phyloP scores from a whole-genome alignment of 192 early-diverging fungal genomes.

The Oehlia diaphana region DNA sequence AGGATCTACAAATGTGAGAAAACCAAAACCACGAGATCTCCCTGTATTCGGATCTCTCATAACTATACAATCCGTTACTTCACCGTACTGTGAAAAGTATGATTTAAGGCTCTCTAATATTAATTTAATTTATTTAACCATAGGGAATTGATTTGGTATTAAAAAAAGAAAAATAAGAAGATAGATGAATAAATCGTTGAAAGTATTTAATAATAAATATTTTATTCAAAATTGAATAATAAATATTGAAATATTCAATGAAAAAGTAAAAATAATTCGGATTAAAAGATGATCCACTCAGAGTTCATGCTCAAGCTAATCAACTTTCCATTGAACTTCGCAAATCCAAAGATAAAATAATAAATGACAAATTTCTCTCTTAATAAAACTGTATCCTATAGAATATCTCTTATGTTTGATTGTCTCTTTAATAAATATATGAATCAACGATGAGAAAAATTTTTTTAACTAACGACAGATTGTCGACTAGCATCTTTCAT shows the following conservation, averaged over 20 bases:
- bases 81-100: slow-evolving; percentile 74
- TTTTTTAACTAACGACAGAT: background rate
- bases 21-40: slow-evolving; percentile 76
- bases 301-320: background rate
- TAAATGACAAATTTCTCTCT: background rate
- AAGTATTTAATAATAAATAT: slow-evolving; percentile 14
- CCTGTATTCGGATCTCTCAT: slow-evolving; percentile 72
- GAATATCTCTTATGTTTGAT: background rate
- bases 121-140: slow-evolving; percentile 33
- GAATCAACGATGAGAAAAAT: background rate
- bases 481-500: background rate
- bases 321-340: background rate
- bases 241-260: background rate
- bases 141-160: background rate
- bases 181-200: background rate
- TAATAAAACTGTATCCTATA: background rate
- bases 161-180: slow-evolving; percentile 9
- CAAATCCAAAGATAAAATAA: background rate
- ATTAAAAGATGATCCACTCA: background rate
- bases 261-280: too few species aligned
- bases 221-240: background rate
- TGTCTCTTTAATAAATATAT: background rate
- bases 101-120: slow-evolving; percentile 62
- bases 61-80: slow-evolving; percentile 70
- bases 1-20: slow-evolving; percentile 70